A percentile compares a stretch with the other conserved stretches of the same genome.
These are phyloP conservation scores for Lycium barbarum DNA, from an alignment of 257 asterid genomes.

Conservation along the genomic window DNA sequence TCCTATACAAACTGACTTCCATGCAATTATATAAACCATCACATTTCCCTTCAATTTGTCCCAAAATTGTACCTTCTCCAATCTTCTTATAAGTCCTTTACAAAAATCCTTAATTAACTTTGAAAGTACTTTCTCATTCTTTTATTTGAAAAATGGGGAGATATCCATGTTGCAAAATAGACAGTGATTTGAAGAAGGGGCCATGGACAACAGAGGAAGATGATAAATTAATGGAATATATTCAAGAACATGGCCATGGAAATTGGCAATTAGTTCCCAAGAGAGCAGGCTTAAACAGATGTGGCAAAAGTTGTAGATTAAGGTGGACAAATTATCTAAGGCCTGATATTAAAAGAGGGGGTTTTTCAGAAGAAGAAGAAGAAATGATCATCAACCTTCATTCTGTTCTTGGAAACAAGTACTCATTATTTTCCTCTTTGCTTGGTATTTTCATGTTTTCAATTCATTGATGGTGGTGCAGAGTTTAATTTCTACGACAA, in stretches of 20 bases:
- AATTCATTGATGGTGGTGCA: background rate
- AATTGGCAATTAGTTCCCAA: conserved; percentile 46
- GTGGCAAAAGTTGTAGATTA: conserved; percentile 53
- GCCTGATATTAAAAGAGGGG: conserved; percentile 49
- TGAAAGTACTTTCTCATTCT: background rate
- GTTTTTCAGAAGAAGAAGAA: conserved; percentile 44
- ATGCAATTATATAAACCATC: conserved; percentile 32
- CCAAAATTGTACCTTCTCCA: background rate
- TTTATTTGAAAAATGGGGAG: conserved; percentile 35
- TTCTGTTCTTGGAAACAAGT: conserved; percentile 47
- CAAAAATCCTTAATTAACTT: too few species aligned
- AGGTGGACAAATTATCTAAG: conserved; percentile 55
- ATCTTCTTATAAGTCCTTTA: background rate
- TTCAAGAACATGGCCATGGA: conserved; percentile 36
- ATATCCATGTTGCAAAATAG: conserved; percentile 33
- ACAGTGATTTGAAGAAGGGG: conserved; percentile 42
- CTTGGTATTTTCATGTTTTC: background rate
- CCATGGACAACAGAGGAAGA: conserved; percentile 51
- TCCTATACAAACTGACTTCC: conserved; percentile 21
- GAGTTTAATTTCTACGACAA: too few species aligned
- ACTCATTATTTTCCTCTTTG: background rate
- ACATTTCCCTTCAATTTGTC: background rate
- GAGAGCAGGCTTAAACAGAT: conserved; percentile 44
- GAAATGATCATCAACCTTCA: conserved; percentile 40
- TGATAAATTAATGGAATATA: conserved; percentile 35